Conservation (phyloP, 306 rosid species). For the Cicer pinnatifidum region DNA sequence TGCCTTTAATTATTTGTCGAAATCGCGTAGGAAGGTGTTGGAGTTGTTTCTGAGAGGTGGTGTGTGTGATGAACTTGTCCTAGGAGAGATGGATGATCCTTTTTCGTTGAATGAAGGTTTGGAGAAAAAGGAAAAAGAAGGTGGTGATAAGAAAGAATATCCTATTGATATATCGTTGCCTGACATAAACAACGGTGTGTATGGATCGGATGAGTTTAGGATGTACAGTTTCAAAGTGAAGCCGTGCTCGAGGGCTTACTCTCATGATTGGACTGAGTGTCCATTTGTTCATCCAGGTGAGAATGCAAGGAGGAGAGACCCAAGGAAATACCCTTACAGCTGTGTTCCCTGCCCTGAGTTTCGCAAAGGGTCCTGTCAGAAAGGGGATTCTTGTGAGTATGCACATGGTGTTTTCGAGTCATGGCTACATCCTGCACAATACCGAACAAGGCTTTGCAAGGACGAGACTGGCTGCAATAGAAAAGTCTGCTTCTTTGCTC, state of each 20-base stretch:
- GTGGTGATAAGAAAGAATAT: constrained; percentile 87
- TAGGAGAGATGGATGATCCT: constrained; percentile 49
- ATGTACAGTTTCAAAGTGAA: constrained; percentile 98
- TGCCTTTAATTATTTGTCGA: constrained; percentile 51
- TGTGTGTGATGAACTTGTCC: constrained; percentile 46
- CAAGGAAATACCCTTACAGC: constrained; percentile 91
- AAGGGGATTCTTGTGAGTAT: constrained; percentile 90
- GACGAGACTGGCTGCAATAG: constrained; percentile 89
- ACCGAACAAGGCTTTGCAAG: constrained; percentile 95
- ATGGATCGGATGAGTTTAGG: constrained; percentile 89
- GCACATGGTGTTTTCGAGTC: constrained; percentile 99
- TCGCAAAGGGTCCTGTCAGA: constrained; percentile 88
- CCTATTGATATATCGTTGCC: constrained; percentile 87
- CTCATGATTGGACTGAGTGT: constrained; percentile 99
- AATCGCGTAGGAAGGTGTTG: constrained; percentile 66
- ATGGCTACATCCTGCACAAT: constrained; percentile 99
- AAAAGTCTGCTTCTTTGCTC: constrained; percentile 99
- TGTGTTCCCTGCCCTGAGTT: constrained; percentile 98
- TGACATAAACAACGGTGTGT: constrained; percentile 87
- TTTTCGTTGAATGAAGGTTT: background rate
- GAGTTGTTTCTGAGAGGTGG: constrained; percentile 75
- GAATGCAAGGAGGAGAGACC: constrained; percentile 99
- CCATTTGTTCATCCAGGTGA: constrained; percentile 99
- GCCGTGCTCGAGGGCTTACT: constrained; percentile 98
- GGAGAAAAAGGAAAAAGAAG: constrained; percentile 48